phyloP scores from a whole-genome alignment of 768 basidiomycete species.

The Pseudohyphozyma bogoriensis region DNA sequence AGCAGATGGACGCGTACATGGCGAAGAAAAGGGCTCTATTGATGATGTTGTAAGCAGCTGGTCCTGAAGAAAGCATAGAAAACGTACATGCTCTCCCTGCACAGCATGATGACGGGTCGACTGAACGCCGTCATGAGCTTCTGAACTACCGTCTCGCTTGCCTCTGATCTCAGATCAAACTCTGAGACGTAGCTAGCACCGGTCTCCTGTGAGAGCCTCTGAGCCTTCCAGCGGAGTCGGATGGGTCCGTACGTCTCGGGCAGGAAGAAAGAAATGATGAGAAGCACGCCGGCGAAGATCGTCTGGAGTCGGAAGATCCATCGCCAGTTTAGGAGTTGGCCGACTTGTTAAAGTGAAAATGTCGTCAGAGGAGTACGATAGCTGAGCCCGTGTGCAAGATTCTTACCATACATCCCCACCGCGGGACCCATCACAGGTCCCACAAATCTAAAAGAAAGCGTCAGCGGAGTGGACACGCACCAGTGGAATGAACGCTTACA shows the following conservation, averaged over 20 bases:
- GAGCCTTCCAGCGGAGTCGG: background rate
- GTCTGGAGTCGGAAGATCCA: no score
- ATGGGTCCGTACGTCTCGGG: background rate
- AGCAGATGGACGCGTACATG: background rate
- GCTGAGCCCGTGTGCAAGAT: no score
- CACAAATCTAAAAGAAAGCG: no score
- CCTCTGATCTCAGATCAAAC: constrained; percentile 12
- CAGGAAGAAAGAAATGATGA: no score
- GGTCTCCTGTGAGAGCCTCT: background rate
- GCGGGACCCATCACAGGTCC: no score
- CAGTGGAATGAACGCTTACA: background rate
- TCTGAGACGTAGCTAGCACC: constrained; percentile 4
- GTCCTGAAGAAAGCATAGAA: background rate
- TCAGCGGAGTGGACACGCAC: no score
- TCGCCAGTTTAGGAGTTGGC: no score
- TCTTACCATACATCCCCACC: no score
- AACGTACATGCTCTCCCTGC: constrained; percentile 26
- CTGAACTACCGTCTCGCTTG: background rate
- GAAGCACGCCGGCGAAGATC: no score
- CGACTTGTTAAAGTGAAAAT: no score
- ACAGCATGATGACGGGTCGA: constrained; percentile 23
- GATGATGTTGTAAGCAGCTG: background rate
- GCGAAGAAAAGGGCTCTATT: background rate
- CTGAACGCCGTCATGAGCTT: background rate
- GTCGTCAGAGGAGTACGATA: no score